These are phyloP conservation scores for Aleurites moluccanus DNA, from an alignment of 441 rosid species.

Conservation along the genomic window DNA sequence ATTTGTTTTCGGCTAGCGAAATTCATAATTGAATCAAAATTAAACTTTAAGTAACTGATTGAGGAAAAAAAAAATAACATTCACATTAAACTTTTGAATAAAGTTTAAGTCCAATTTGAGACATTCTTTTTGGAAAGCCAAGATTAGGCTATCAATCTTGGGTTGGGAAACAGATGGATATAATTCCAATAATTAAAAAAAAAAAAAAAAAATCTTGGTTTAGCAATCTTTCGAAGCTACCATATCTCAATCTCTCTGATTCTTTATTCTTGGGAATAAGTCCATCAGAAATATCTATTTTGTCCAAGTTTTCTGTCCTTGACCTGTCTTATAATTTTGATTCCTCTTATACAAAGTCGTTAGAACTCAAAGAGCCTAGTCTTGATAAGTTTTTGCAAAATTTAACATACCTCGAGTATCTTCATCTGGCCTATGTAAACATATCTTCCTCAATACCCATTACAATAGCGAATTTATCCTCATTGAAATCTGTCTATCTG, in stretches of 20 bases:
- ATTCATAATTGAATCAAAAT: too few species aligned
- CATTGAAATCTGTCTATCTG: conserved; percentile 7
- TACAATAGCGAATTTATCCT: conserved; percentile 4
- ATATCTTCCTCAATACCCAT: conserved; percentile 15
- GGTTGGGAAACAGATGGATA: too few species aligned
- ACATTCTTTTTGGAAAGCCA: too few species aligned
- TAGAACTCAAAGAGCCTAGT: neutral
- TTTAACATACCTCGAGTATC: conserved; percentile 8
- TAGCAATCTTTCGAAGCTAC: conserved; percentile 3
- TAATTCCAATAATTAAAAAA: too few species aligned
- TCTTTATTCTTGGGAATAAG: conserved; percentile 12
- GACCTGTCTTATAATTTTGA: conserved; percentile 16
- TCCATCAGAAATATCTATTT: neutral
- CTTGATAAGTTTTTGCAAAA: neutral
- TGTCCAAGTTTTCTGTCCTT: conserved; percentile 19
- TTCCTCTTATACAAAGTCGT: neutral
- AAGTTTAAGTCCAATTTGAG: too few species aligned
- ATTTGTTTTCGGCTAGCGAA: too few species aligned
- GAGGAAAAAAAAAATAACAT: too few species aligned
- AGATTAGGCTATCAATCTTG: too few species aligned
- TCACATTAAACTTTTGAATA: too few species aligned
- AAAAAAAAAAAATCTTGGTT: too few species aligned
- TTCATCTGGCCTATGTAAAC: conserved; percentile 1
- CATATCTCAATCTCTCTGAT: too few species aligned
- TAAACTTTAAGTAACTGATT: too few species aligned